Base-by-base conservation (phyloP, 2,329 filamentous ascomycete genomes). In the Aureobasidium uvarum region DNA sequence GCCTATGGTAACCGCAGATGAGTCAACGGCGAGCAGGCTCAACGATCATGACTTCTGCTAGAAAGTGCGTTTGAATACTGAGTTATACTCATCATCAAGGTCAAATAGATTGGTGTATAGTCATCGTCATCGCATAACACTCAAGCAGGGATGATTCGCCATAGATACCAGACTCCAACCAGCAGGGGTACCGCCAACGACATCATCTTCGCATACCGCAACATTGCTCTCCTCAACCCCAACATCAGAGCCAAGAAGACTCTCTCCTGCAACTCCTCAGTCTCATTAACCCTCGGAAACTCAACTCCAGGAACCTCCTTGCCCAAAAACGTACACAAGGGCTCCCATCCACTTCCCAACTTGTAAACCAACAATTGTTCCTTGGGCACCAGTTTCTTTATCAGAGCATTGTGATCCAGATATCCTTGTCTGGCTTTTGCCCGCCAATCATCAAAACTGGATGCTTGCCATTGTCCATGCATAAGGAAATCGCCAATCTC, bases 301-400 rank as follows among this genome's bases (percentile, higher is more conserved):
- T 66, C 62, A 18, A 66, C 68, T 13, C 69, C 54, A 10, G 74
- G 73, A 1, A 72, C 65, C 1, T 66, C 38, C 39, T 69, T 67
- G 0, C 67, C 70, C 20, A 76, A 66, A 46, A 74, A 76, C 13
- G 70, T 55, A 62, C 74, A 75, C 31, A 75, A 51, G 13, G 72
- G 71, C 56, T 67, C 68, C 74, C 74, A 77, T 3, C 71, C 72
- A 56, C 69, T 66, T 5, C 69, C 56, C n/a, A 70, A 31, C 46
- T 66, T 48, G 54, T 72, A 71, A 52, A 73, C 70, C n/a, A 76
- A 68, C 38, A 76, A 62, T 7, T 70, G 64, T 50, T 72, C 72
- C 11, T 67, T 64, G 5, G 71, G 69, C 16, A 74, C 66, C 5
- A 59, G 36, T 11, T 66, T 66, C 18, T 70, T 66, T 28, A 75